Evolutionary conservation across 495 filamentous ascomycete species (phyloP), one percentile per base, ranked within the genome.

Genomic region (Tuber indicum): DNA sequence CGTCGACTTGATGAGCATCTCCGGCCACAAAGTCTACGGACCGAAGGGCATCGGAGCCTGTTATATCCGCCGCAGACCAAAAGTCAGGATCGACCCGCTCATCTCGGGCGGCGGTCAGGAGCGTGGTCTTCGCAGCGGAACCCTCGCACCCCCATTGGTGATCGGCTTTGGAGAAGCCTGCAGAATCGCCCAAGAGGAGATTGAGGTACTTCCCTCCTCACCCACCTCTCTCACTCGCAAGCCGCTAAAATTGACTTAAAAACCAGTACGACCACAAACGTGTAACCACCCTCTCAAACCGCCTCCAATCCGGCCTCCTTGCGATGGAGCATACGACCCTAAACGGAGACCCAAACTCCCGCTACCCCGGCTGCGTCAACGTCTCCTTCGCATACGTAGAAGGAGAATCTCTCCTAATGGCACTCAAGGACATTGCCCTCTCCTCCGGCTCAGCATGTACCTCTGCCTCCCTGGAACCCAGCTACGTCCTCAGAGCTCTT

Each of bases 1-100:
- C 84, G 91, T 98, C 74, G 96, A 99, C 84, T 86, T 99, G 82
- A 97, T 98, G 96, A 97, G 94, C 17, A 97, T 99, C 70, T 98
- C 96, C n/a, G 94, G 92, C 71, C 96, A 99, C 86, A 99, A 99
- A 87, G 96, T 99, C 77, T 99, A 99, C 85, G 96, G 96, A 58
- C 96, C 96, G 72, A 99, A 96, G 87, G 96, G 96, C 62, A 93
- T 99, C 46, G 96, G 96, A 75, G 96, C 96, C 46, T 98, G 96
- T 85, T 99, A 93, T 82, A 93, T 99, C 41, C 91, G 96, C 77
- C 89, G 96, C 84, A 88, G 96, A 70, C 96, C 96, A 16, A 90
- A 93, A 83, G 96, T 99, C 73, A 92, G 96, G 84, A 87, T 99
- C 70, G 96, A 99, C 73, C 96, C 96, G 47, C 91, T 99, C 82